phyloP scores from a whole-genome alignment of 2,329 filamentous ascomycete species.

The Dryadomyces sulphureus region DNA sequence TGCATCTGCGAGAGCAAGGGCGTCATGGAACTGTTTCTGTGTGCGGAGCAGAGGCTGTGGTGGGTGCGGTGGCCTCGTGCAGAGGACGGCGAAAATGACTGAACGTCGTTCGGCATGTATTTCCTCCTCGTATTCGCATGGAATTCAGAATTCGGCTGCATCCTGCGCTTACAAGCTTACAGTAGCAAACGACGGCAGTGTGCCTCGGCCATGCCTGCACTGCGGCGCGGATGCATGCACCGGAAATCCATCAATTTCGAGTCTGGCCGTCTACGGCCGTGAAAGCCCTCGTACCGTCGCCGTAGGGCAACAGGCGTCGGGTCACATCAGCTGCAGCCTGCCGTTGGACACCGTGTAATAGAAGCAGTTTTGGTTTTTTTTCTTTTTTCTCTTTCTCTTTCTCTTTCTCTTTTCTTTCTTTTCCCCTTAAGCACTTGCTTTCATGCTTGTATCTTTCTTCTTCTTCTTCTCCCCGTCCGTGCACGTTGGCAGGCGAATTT shows the following conservation, averaged over 20 bases:
- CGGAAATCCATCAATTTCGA: too few relatives aligned
- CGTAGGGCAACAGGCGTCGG: not conserved
- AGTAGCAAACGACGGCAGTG: too few relatives aligned
- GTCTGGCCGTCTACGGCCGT: too few relatives aligned
- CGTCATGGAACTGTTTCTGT: constrained; percentile 32
- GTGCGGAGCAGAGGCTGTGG: constrained; percentile 31
- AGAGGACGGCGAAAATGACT: too few relatives aligned
- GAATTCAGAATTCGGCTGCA: too few relatives aligned
- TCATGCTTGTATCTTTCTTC: not conserved
- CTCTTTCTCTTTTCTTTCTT: not conserved
- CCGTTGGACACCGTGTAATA: not conserved
- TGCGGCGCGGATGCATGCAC: too few relatives aligned
- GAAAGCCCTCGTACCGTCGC: too few relatives aligned
- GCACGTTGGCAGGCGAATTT: not conserved
- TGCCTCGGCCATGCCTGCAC: too few relatives aligned
- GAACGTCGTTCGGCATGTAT: too few relatives aligned
- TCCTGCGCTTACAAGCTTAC: too few relatives aligned
- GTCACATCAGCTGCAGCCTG: not conserved
- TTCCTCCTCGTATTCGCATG: too few relatives aligned
- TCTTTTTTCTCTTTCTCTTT: too few relatives aligned
- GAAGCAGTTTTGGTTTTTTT: not conserved
- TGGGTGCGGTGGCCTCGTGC: constrained; percentile 21
- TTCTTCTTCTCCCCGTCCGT: not conserved
- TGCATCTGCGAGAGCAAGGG: constrained; percentile 29
- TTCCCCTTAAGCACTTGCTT: not conserved